A percentile compares a stretch with the other conserved stretches of the same genome.
Evolutionary conservation across 176 grass and related monocot genomes (phyloP).

Genomic region (Oryza officinalis): DNA sequence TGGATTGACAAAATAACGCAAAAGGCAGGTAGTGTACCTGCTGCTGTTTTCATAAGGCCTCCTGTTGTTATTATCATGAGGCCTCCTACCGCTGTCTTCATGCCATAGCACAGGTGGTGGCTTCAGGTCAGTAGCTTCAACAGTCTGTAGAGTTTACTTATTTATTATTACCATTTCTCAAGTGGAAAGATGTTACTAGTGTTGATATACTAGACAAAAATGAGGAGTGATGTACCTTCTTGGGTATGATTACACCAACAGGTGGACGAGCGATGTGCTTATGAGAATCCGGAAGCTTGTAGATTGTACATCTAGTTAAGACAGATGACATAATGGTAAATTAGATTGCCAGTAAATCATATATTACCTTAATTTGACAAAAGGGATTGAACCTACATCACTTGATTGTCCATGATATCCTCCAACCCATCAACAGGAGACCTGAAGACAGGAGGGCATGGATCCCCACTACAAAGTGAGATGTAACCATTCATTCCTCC

Average conservation of each 20-base stretch:
- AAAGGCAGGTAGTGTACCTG: slow-evolving; percentile 32
- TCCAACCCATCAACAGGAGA: slow-evolving; percentile 84
- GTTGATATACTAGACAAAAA: slow-evolving; percentile 3
- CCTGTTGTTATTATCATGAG: slow-evolving; percentile 57
- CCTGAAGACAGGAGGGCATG: slow-evolving; percentile 80
- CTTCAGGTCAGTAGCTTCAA: slow-evolving; percentile 83
- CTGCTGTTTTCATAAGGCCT: slow-evolving; percentile 59
- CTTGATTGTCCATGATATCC: slow-evolving; percentile 98
- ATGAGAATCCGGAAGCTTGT: slow-evolving; percentile 90
- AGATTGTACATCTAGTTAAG: slow-evolving; percentile 77
- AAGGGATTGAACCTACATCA: slow-evolving; percentile 67
- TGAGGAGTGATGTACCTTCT: slow-evolving; percentile 62
- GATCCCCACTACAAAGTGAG: slow-evolving; percentile 83
- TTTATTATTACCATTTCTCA: background rate
- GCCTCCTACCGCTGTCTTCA: slow-evolving; percentile 83
- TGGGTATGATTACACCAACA: slow-evolving; percentile 82
- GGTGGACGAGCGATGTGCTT: slow-evolving; percentile 82
- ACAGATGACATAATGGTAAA: slow-evolving; percentile 31
- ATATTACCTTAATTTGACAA: slow-evolving; percentile 22
- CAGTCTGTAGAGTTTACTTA: slow-evolving; percentile 50
- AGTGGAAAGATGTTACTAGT: background rate
- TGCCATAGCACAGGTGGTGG: slow-evolving; percentile 95
- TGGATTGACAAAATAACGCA: background rate
- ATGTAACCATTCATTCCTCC: slow-evolving; percentile 99
- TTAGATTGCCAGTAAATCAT: slow-evolving; percentile 19